These are phyloP conservation scores for Paramyrothecium sp. DNA, from an alignment of 2,329 filamentous ascomycete species.

Conservation along the genomic window DNA sequence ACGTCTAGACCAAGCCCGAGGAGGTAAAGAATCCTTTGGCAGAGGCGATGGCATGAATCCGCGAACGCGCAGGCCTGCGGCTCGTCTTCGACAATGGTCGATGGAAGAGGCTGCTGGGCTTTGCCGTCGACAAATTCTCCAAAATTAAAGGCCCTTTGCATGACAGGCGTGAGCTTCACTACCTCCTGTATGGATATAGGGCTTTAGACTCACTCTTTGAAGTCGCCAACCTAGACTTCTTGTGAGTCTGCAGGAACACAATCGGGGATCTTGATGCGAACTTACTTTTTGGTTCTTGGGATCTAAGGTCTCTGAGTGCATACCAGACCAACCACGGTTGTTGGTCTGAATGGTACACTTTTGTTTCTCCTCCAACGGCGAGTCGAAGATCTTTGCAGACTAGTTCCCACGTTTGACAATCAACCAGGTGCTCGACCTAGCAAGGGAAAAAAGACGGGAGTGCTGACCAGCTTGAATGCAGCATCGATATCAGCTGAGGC, in stretches of 20 bases:
- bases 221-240: constrained; percentile 67
- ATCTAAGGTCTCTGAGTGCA: constrained; percentile 87
- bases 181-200: background rate
- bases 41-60: constrained; percentile 68
- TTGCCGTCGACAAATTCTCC: constrained; percentile 69
- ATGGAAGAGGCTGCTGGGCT: constrained; percentile 75
- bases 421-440: constrained; percentile 2
- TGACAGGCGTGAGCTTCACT: constrained; percentile 1
- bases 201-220: constrained; percentile 68
- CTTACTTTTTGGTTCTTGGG: constrained; percentile 74
- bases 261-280: constrained; percentile 2
- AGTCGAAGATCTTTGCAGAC: constrained; percentile 71
- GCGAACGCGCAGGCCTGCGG: constrained; percentile 65
- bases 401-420: background rate
- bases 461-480: constrained; percentile 70
- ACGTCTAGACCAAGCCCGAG: constrained; percentile 76
- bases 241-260: background rate
- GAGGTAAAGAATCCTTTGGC: constrained; percentile 69
- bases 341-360: constrained; percentile 72
- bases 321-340: constrained; percentile 86
- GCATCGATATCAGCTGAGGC: constrained; percentile 62
- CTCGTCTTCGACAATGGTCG: constrained; percentile 58
- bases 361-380: constrained; percentile 69
- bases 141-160: constrained; percentile 81
- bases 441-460: background rate